phyloP scores from a whole-genome alignment of 805 yeast genomes.

The Jamesozyma piceae region DNA sequence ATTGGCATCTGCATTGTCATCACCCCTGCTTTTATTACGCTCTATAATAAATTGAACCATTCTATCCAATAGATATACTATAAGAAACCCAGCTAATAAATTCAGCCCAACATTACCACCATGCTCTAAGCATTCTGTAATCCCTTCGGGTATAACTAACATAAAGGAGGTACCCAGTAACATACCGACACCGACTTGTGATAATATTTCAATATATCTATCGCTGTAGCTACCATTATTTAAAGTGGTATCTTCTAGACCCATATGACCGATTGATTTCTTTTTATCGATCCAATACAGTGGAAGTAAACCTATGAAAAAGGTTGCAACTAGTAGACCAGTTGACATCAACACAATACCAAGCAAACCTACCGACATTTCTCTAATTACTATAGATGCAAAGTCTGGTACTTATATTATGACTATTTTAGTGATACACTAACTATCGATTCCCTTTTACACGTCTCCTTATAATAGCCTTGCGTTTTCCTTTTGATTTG shows the following conservation, averaged over 20 bases:
- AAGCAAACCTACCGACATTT: slow-evolving; percentile 6
- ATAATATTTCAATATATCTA: slow-evolving; percentile 28
- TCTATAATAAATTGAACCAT: slow-evolving; percentile 13
- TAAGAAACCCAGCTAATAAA: slow-evolving; percentile 40
- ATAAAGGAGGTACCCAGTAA: slow-evolving; percentile 46
- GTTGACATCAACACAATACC: slow-evolving; percentile 9
- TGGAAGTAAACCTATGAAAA: slow-evolving; percentile 17
- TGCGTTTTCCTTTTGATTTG: too few species aligned
- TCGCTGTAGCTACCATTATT: not conserved
- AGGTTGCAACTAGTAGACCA: slow-evolving; percentile 18
- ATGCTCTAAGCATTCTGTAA: slow-evolving; percentile 32
- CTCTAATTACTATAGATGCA: too few species aligned
- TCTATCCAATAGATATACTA: slow-evolving; percentile 40
- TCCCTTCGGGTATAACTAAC: slow-evolving; percentile 52
- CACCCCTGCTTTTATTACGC: not conserved
- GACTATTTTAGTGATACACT: too few species aligned
- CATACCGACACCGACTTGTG: slow-evolving; percentile 48
- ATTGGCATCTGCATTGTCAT: not conserved
- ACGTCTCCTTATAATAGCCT: too few species aligned
- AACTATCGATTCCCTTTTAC: too few species aligned
- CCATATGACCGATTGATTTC: not conserved
- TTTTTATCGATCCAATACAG: not conserved
- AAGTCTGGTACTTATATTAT: too few species aligned
- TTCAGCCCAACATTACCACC: slow-evolving; percentile 37
- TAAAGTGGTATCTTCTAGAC: not conserved